These are phyloP conservation scores for Diddensiella santjacobensis DNA, from an alignment of 805 yeast species.

Conservation along the genomic window DNA sequence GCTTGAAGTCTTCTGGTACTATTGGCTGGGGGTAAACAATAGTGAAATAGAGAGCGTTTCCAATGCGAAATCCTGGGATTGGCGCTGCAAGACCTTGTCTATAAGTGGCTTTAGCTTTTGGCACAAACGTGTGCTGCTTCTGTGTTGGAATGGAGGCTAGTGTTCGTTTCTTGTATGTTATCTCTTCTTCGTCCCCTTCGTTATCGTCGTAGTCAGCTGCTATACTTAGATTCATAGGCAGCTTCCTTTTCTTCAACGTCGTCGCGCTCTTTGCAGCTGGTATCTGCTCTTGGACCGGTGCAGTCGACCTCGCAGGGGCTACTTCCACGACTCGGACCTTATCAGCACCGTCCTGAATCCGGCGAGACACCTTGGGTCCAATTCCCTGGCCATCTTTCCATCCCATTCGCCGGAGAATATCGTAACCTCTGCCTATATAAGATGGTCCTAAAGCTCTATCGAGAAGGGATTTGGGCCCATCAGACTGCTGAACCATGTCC, in stretches of 20 bases:
- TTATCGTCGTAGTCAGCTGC: constrained; percentile 22
- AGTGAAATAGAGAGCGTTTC: not conserved
- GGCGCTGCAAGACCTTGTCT: not conserved
- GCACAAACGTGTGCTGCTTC: not conserved
- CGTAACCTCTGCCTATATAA: constrained; percentile 47
- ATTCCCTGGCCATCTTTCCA: constrained; percentile 81
- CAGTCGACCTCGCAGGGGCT: constrained; percentile 18
- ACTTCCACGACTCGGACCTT: constrained; percentile 14
- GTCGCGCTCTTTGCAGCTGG: not conserved
- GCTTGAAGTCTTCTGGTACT: not conserved
- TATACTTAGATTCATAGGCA: constrained; percentile 24
- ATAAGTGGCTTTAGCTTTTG: constrained; percentile 2
- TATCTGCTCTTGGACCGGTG: not conserved
- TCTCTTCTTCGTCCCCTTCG: constrained; percentile 18
- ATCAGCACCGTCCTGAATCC: constrained; percentile 7
- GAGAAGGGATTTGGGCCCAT: not conserved
- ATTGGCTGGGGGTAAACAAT: not conserved
- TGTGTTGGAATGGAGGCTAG: too few species aligned
- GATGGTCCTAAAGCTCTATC: constrained; percentile 1
- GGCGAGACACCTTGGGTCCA: constrained; percentile 70
- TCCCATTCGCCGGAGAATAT: constrained; percentile 67
- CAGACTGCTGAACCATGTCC: constrained; percentile 7
- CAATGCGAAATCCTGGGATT: not conserved
- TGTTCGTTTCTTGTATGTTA: not conserved
- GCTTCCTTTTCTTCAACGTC: constrained; percentile 16